A percentile compares a stretch with the other conserved stretches of the same genome.
Evolutionary conservation across 176 grass and related monocot genomes (phyloP).

Genomic region (Pontederia paniculata): DNA sequence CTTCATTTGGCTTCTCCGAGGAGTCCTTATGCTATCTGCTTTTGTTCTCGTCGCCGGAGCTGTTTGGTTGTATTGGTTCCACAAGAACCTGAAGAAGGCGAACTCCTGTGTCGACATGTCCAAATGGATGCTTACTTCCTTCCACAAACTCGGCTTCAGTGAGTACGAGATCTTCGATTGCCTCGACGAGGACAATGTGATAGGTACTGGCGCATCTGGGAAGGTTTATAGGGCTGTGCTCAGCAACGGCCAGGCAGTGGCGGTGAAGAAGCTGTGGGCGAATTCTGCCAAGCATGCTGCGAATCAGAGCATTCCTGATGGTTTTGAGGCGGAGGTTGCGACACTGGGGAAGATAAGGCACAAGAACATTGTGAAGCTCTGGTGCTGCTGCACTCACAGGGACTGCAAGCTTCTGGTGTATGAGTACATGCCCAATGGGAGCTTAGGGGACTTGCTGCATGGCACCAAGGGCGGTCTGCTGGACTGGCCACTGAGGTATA

Average conservation of each 20-base stretch:
- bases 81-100: background rate
- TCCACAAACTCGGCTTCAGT: constrained; percentile 13
- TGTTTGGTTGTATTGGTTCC: background rate
- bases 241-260: constrained; percentile 1
- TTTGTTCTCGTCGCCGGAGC: background rate
- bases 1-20: background rate
- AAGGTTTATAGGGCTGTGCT: constrained; percentile 17
- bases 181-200: constrained; percentile 10
- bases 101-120: background rate
- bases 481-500: constrained; percentile 15
- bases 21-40: background rate
- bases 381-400: constrained; percentile 8
- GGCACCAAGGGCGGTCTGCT: background rate
- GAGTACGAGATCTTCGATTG: constrained; percentile 4
- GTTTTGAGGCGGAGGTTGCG: constrained; percentile 3
- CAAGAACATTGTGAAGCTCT: constrained; percentile 21
- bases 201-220: constrained; percentile 3
- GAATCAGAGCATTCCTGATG: too few relatives aligned
- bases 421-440: constrained; percentile 21
- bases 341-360: constrained; percentile 14
- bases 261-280: constrained; percentile 6
- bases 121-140: background rate
- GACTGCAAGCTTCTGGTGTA: constrained; percentile 17
- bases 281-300: background rate
- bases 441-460: constrained; percentile 14